Evolutionary conservation across 192 early-diverging fungal genomes (phyloP), one percentile per base, ranked within the genome.

Genomic region (Chytriomyces confervae): DNA sequence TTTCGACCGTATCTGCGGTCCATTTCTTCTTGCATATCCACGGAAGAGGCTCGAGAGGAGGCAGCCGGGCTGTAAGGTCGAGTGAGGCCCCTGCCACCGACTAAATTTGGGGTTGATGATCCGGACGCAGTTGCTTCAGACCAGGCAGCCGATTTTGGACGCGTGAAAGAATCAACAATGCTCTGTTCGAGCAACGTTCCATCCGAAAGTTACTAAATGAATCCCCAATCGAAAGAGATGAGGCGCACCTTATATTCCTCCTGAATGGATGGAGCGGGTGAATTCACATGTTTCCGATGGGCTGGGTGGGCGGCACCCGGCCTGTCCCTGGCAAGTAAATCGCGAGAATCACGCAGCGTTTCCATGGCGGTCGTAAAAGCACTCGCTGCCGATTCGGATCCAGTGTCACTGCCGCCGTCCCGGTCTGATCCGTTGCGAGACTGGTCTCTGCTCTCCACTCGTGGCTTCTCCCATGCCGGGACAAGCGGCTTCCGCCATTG

Each of bases 191-290:
- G 36, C 36, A 36, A 36, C 4, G 36, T 1, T 36, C 36, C 36
- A 1, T 36, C 36, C 36, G 4, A 36, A 36, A 57, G 16, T 57
- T 57, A 20, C 53, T 57, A 57, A 57, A 5, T 5, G 2, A n/a
- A 20, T 4, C 5, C 13, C 20, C 53, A 20, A 57, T 20, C 53
- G 16, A 57, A 20, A 57, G 5, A 5, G 16, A 13, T n/a, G 13
- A 57, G 3, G 51, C 66, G 29, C n/a, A 70, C 69, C 50, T 57
- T 20, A 27, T 70, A 70, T 70, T 70, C 69, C 10, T 70, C 69
- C 27, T 70, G 69, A 27, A 70, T 70, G 36, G 69, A 70, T 8
- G 18, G 69, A 27, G 69, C 8, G 2, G 69, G 16, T 20, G 53
- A 57, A 20, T 57, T 57, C 53, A 13, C 36, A 36, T 36, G 36